These are phyloP conservation scores for Debaryomyces robertsiae DNA, from an alignment of 1,139 yeast species.

Conservation along the genomic window DNA sequence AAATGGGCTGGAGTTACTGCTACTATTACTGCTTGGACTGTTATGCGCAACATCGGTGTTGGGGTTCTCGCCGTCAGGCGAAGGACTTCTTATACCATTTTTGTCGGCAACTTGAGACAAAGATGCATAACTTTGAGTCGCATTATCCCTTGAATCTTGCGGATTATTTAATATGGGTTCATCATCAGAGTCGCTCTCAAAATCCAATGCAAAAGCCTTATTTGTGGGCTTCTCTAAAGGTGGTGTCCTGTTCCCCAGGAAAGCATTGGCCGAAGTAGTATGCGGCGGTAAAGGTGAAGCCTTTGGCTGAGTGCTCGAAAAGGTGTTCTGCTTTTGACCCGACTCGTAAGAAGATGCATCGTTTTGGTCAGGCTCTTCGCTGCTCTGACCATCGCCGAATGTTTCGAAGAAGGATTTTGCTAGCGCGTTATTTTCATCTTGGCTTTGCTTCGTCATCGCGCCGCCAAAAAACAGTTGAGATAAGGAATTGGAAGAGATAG, in stretches of 20 bases:
- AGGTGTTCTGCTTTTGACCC: constrained; percentile 14
- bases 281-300: constrained; percentile 50
- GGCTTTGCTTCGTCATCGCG: constrained; percentile 9
- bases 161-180: constrained; percentile 33
- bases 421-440: constrained; percentile 3
- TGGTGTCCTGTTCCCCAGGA: constrained; percentile 33
- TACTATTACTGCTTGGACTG: neutral
- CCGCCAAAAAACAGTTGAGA: constrained; percentile 37
- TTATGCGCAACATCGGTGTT: constrained; percentile 5
- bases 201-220: constrained; percentile 35
- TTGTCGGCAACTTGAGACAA: constrained; percentile 56
- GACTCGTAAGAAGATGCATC: constrained; percentile 7
- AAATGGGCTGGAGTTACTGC: constrained; percentile 1
- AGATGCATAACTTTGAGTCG: constrained; percentile 38
- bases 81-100: constrained; percentile 40
- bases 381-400: neutral
- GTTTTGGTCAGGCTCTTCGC: constrained; percentile 14
- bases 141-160: constrained; percentile 11
- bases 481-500: constrained; percentile 44
- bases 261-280: constrained; percentile 49
- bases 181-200: constrained; percentile 36
- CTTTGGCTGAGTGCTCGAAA: constrained; percentile 35
- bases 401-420: constrained; percentile 9
- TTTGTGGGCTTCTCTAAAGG: constrained; percentile 15
- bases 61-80: constrained; percentile 22